A percentile compares a stretch with the other conserved stretches of the same genome.
phyloP scores from a whole-genome alignment of 2,329 filamentous ascomycete species.

The Arachnomyces sp. region DNA sequence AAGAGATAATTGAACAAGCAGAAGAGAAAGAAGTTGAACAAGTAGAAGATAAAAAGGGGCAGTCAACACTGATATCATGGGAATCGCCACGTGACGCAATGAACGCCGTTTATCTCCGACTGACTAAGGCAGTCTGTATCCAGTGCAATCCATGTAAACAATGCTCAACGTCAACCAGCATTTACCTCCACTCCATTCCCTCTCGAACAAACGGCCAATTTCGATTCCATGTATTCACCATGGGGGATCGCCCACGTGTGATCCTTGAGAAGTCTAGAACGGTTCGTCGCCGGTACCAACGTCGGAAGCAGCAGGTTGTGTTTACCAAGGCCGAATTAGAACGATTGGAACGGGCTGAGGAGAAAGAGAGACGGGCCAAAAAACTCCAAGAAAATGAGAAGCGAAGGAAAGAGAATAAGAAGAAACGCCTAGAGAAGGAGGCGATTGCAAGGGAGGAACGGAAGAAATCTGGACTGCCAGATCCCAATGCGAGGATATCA shows the following conservation, averaged over 20 bases:
- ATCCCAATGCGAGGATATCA: too few species aligned
- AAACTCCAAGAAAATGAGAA: slow-evolving; percentile 29
- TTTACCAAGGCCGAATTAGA: slow-evolving; percentile 30
- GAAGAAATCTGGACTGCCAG: too few species aligned
- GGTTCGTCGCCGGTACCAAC: slow-evolving; percentile 31
- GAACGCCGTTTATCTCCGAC: too few species aligned
- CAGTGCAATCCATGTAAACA: too few species aligned
- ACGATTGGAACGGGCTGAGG: slow-evolving; percentile 35
- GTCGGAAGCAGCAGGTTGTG: slow-evolving; percentile 28
- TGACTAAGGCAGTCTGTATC: too few species aligned
- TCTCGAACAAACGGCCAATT: slow-evolving; percentile 14
- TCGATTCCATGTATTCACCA: slow-evolving; percentile 14
- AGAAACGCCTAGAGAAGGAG: slow-evolving; percentile 29
- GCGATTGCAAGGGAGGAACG: slow-evolving; percentile 25
- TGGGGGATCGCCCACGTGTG: slow-evolving; percentile 24
- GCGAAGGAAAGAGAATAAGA: slow-evolving; percentile 26
- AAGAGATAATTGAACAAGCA: too few species aligned
- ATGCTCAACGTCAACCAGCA: too few species aligned
- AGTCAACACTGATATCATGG: too few species aligned
- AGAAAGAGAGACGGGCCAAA: slow-evolving; percentile 33
- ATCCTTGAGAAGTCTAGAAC: slow-evolving; percentile 32
- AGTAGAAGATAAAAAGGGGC: too few species aligned
- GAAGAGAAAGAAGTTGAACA: too few species aligned
- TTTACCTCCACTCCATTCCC: too few species aligned
- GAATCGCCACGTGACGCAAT: too few species aligned